Percentiles rank a stretch among this genome's conserved stretches.
phyloP scores from a whole-genome alignment of 2,329 filamentous ascomycete genomes.

The Simplicillium sp. region DNA sequence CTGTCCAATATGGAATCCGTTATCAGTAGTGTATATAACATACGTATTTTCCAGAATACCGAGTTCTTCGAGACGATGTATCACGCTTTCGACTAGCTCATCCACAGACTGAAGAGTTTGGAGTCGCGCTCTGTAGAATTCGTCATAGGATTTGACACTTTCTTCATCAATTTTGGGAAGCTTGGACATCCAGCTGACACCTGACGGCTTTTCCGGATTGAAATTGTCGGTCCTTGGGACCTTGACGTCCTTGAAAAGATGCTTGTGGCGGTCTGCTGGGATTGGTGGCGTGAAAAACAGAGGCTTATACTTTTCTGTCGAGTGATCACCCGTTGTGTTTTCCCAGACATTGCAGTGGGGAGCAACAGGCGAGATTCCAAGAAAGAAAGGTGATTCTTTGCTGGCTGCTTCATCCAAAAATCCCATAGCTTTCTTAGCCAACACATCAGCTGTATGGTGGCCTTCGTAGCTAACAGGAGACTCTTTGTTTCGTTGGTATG shows the following conservation, averaged over 20 bases:
- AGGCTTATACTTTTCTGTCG: neutral
- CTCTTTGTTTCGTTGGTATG: conserved; percentile 33
- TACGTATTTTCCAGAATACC: conserved; percentile 55
- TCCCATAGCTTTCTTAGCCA: conserved; percentile 46
- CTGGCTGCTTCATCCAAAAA: conserved; percentile 52
- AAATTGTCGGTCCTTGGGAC: conserved; percentile 53
- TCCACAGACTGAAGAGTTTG: conserved; percentile 45
- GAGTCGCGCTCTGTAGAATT: conserved; percentile 40
- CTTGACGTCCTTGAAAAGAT: conserved; percentile 49
- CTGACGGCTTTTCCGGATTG: conserved; percentile 37
- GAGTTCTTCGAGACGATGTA: conserved; percentile 31
- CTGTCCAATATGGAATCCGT: conserved; percentile 52
- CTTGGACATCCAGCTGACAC: conserved; percentile 36
- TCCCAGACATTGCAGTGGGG: conserved; percentile 48
- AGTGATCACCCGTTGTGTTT: neutral
- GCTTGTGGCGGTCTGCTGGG: conserved; percentile 40
- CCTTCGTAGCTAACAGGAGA: conserved; percentile 17
- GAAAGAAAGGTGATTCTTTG: conserved; percentile 51
- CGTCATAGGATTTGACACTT: conserved; percentile 35
- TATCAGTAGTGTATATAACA: conserved; percentile 50
- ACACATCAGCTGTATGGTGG: conserved; percentile 41
- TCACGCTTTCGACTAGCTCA: conserved; percentile 39
- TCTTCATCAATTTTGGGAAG: conserved; percentile 27
- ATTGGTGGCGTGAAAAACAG: conserved; percentile 29
- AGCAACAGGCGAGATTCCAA: conserved; percentile 55